Base-by-base conservation (phyloP, 1,284 basidiomycete genomes). In the Xerocomus nothofagi region DNA sequence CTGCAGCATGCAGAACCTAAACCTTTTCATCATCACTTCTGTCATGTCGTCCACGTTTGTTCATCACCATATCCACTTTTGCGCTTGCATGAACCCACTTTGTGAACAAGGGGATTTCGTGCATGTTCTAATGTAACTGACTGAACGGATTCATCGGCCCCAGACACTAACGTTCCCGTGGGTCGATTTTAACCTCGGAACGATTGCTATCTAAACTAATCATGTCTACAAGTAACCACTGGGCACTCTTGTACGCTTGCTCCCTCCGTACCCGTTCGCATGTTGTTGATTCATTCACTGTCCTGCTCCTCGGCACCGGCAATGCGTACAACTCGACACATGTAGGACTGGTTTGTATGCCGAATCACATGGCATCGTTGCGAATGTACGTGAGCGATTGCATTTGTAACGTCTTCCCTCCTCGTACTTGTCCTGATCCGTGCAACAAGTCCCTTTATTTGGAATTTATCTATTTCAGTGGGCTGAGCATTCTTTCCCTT, bases 91-190 rank as follows among this genome's bases (percentile, higher is more conserved):
- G n/a, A 26, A 17, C 18, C 12, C 23, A 17, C 24, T 30, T 7
- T 21, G 18, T 29, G 20, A 21, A 33, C 9, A 18, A 12, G 33
- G 12, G 6, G 20, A 9, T 10, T 26, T 29, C 41, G 24, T 47
- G 24, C 17, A 32, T 18, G 24, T 53, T 39, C 24, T 8, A 15
- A 21, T 6, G 21, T 33, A 21, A 39, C 43, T 57, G 29, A 57
- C 37, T 23, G n/a, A 32, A 24, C 18, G 34, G 21, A 36, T 44
- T 9, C 50, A 43, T 44, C 7, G 4, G 6, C 4, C 27, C 15
- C 56, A 90, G 86, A 89, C 89, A 1, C 69, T 93, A 53, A 95
- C 92, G 0, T 95, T 95, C 64, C 93, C 89, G 79, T 88, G 62
- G 74, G 84, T 73, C 29, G 17, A 38, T 3, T 14, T 26, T 10